A percentile compares a stretch with the other conserved stretches of the same genome.
These are phyloP conservation scores for Schwanniomyces vanrijiae DNA, from an alignment of 805 yeast species.

Conservation along the genomic window DNA sequence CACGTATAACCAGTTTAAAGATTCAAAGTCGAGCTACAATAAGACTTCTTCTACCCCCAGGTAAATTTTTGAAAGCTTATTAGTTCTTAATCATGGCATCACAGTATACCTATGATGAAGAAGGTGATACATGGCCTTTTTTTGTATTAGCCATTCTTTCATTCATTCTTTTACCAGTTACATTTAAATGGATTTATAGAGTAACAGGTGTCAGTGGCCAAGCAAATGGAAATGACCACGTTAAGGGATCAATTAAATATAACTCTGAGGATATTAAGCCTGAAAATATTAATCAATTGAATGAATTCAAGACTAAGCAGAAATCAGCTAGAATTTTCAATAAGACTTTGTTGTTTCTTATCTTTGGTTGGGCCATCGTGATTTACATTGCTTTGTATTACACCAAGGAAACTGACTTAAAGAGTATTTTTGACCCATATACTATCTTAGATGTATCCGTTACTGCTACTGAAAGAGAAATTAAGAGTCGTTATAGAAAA, in stretches of 20 bases:
- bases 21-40: not conserved
- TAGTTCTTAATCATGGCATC: slow-evolving; percentile 29
- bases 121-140: slow-evolving; percentile 91
- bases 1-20: not conserved
- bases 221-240: slow-evolving; percentile 16
- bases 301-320: slow-evolving; percentile 25
- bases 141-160: slow-evolving; percentile 73
- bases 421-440: slow-evolving; percentile 82
- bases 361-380: slow-evolving; percentile 64
- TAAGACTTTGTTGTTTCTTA: slow-evolving; percentile 28
- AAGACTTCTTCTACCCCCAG: not conserved
- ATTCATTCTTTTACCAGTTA: slow-evolving; percentile 66
- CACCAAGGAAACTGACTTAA: slow-evolving; percentile 46
- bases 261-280: slow-evolving; percentile 36
- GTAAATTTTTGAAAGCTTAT: not conserved
- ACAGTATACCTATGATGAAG: slow-evolving; percentile 81
- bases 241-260: slow-evolving; percentile 31
- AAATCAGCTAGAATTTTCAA: slow-evolving; percentile 37
- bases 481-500: slow-evolving; percentile 82
- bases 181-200: slow-evolving; percentile 34
- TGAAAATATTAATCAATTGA: slow-evolving; percentile 20
- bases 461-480: slow-evolving; percentile 68
- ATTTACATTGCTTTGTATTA: slow-evolving; percentile 36
- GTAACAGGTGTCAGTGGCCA: slow-evolving; percentile 19
- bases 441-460: slow-evolving; percentile 73